Evolutionary conservation across 192 early-diverging fungal genomes (phyloP).

Genomic region (Coemansia sp.): DNA sequence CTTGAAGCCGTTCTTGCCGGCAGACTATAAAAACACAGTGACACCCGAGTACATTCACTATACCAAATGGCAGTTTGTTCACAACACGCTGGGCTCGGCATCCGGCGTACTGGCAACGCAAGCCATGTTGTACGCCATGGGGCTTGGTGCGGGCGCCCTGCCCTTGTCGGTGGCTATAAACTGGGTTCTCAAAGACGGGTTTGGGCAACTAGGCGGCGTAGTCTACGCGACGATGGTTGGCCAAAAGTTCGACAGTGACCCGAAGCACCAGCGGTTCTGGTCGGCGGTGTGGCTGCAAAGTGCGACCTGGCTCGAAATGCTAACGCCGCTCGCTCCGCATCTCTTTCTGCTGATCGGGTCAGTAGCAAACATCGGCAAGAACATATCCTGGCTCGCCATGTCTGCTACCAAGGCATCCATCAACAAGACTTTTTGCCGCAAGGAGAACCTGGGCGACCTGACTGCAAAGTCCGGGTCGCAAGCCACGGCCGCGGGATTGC

Average conservation of each 20-base stretch:
- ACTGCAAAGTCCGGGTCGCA: slow-evolving; percentile 84
- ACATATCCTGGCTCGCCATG: slow-evolving; percentile 81
- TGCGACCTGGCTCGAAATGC: slow-evolving; percentile 71
- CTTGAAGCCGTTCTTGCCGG: slow-evolving; percentile 65
- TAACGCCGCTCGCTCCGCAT: slow-evolving; percentile 76
- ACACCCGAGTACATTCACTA: slow-evolving; percentile 71
- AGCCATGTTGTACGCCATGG: slow-evolving; percentile 80
- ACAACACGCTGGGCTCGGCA: slow-evolving; percentile 73
- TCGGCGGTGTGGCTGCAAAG: slow-evolving; percentile 67
- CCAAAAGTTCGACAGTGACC: slow-evolving; percentile 76
- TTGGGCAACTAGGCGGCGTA: slow-evolving; percentile 82
- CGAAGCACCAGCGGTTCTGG: slow-evolving; percentile 79
- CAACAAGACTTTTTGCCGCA: slow-evolving; percentile 66
- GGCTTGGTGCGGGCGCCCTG: slow-evolving; percentile 71
- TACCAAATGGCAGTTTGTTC: slow-evolving; percentile 74
- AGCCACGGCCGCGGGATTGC: slow-evolving; percentile 73
- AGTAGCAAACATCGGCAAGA: slow-evolving; percentile 80
- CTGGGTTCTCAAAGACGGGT: slow-evolving; percentile 91
- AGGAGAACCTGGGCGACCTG: slow-evolving; percentile 81
- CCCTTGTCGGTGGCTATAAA: slow-evolving; percentile 80
- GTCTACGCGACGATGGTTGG: slow-evolving; percentile 73
- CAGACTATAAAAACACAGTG: slow-evolving; percentile 70
- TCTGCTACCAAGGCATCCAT: slow-evolving; percentile 80
- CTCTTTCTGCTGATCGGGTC: slow-evolving; percentile 72
- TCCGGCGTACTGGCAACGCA: slow-evolving; percentile 82